These are phyloP conservation scores for Hericium erinaceus DNA, from an alignment of 768 basidiomycete species.

Conservation along the genomic window DNA sequence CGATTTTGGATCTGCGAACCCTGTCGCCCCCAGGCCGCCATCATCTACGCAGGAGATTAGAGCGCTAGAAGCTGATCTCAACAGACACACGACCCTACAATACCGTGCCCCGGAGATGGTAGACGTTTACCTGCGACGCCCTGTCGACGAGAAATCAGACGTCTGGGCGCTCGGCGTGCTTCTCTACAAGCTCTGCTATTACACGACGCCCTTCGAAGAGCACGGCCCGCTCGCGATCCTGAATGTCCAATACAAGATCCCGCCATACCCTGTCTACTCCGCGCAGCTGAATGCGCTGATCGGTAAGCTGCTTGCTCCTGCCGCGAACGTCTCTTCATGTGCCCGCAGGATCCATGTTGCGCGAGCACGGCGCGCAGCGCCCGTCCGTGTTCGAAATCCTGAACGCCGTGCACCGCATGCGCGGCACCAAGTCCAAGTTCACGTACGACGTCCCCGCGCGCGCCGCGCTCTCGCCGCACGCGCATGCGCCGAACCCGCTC, in stretches of 20 bases:
- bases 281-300: conserved; percentile 74
- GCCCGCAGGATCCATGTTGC: conserved; percentile 74
- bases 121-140: conserved; percentile 74
- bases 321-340: conserved; percentile 1
- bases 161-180: conserved; percentile 97
- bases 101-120: conserved; percentile 99
- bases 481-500: conserved; percentile 18
- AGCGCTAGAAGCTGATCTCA: conserved; percentile 81
- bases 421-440: conserved; percentile 78
- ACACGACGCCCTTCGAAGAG: conserved; percentile 98
- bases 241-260: conserved; percentile 91
- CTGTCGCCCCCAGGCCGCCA: conserved; percentile 62
- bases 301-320: conserved; percentile 35
- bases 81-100: conserved; percentile 91
- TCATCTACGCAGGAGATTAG: conserved; percentile 77
- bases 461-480: conserved; percentile 34
- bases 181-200: conserved; percentile 97
- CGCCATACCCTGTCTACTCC: conserved; percentile 84
- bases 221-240: conserved; percentile 94
- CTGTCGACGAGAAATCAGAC: conserved; percentile 90
- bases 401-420: conserved; percentile 70
- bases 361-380: conserved; percentile 79
- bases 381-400: conserved; percentile 87
- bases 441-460: conserved; percentile 53
- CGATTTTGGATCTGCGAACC: conserved; percentile 92